Conservation (phyloP, 306 rosid genomes). For the Purshia tridentata region DNA sequence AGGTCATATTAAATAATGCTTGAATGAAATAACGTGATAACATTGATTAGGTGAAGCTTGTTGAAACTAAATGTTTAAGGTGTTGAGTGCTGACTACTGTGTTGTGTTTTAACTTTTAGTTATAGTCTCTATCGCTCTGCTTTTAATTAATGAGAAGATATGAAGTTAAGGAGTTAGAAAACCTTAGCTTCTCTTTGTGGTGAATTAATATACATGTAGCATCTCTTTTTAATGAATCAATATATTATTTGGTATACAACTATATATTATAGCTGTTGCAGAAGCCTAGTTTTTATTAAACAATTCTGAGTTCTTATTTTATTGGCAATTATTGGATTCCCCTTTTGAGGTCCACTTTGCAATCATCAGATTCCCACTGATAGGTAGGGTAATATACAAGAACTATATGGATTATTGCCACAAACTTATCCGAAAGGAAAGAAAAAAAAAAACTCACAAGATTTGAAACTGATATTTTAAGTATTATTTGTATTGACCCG, state of each 20-base stretch:
- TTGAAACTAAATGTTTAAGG: neutral
- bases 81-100: neutral
- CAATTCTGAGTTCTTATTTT: neutral
- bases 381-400: neutral
- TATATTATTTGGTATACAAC: neutral
- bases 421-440: neutral
- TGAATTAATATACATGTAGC: too few relatives aligned
- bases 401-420: neutral
- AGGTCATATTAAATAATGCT: neutral
- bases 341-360: slow-evolving; percentile 19
- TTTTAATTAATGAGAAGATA: too few relatives aligned
- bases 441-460: neutral
- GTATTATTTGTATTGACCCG: neutral
- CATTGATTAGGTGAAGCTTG: neutral
- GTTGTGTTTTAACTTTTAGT: neutral
- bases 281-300: neutral
- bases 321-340: slow-evolving; percentile 23
- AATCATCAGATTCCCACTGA: slow-evolving; percentile 22
- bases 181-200: too few relatives aligned
- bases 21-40: neutral
- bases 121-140: neutral
- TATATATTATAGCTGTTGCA: neutral
- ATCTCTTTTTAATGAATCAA: neutral
- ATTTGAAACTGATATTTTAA: neutral
- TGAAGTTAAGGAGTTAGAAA: too few relatives aligned